Base-by-base conservation (phyloP, 306 rosid genomes). In the Ziziphus jujuba region DNA sequence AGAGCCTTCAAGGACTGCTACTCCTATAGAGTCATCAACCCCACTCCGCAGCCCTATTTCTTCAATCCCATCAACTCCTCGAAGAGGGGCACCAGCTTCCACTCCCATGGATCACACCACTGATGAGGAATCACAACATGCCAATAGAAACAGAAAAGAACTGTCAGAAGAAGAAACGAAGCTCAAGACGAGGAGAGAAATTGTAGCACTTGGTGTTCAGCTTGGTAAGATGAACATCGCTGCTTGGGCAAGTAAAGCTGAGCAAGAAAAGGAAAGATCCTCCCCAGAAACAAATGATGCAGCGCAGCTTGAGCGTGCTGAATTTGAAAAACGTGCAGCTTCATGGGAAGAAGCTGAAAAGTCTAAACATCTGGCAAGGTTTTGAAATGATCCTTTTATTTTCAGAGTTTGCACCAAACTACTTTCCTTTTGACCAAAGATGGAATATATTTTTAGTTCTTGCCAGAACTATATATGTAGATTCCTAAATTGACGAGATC, bases 141-240 rank as follows among this genome's bases (percentile, higher is more conserved):
- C 61, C 13, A 31, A 14, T 36, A 86, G 67, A 63, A 81, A 61
- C 53, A 81, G 17, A 62, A 81, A 9, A 61, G 87, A 79, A 70
- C 72, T 87, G 79, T 80, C 98, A 2, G 93, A 86, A 73, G 98
- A 92, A 69, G 98, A 92, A 84, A 50, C 85, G 75, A 90, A 86
- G 84, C 71, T 90, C 45, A 90, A 86, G 80, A 92, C 97, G 9
- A 82, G 98, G 76, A 84, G 91, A 63, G 98, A 92, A 80, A 92
- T 92, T 57, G 88, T 89, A 63, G 97, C 95, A 54, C 92, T 92
- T 15, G 98, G 98, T 17, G 72, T 84, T 76, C 96, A 84, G 85
- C 97, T 92, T 52, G 98, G 98, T 50, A 92, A 92, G 93, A 78
- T 58, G 79, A 92, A 83, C 49, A 92, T 92, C 52, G 96, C 98